Conservation (phyloP, 2,329 filamentous ascomycete genomes). For the Xylariaceae sp. region DNA sequence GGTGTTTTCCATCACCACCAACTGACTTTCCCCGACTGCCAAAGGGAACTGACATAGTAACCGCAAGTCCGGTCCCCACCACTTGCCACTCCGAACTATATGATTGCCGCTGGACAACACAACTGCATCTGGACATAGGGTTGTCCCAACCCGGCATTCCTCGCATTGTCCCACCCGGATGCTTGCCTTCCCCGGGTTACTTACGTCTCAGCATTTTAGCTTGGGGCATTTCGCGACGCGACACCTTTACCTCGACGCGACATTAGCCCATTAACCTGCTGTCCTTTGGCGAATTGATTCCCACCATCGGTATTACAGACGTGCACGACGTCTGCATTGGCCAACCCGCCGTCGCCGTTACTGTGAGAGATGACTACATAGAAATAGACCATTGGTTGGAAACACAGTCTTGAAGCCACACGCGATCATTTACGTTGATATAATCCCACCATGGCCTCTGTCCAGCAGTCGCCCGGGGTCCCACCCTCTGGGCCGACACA, state of each 20-base stretch:
- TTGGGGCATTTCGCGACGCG: slow-evolving; percentile 11
- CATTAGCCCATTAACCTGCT: background rate
- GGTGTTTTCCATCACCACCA: slow-evolving; percentile 25
- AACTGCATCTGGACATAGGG: slow-evolving; percentile 7
- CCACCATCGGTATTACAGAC: slow-evolving; percentile 4
- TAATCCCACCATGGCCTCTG: slow-evolving; percentile 64
- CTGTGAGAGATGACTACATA: slow-evolving; percentile 27
- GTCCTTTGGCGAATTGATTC: no score
- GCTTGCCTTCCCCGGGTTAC: slow-evolving; percentile 6
- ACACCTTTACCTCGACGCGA: slow-evolving; percentile 4
- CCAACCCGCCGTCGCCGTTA: slow-evolving; percentile 15
- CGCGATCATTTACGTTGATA: slow-evolving; percentile 17
- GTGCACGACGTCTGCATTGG: slow-evolving; percentile 3
- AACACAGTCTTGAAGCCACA: slow-evolving; percentile 12
- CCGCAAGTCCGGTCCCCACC: slow-evolving; percentile 12
- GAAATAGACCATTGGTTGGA: slow-evolving; percentile 19
- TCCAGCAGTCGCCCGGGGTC: slow-evolving; percentile 66
- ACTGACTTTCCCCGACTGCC: slow-evolving; percentile 11
- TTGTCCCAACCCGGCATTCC: slow-evolving; percentile 14
- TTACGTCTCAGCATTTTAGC: no score
- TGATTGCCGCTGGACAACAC: slow-evolving; percentile 8
- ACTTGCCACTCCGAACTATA: background rate
- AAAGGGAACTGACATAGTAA: slow-evolving; percentile 3
- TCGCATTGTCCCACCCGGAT: slow-evolving; percentile 9
- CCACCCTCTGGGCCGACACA: slow-evolving; percentile 57